Evolutionary conservation across 768 basidiomycete species (phyloP).

Genomic region (Sarcodon aspratus): DNA sequence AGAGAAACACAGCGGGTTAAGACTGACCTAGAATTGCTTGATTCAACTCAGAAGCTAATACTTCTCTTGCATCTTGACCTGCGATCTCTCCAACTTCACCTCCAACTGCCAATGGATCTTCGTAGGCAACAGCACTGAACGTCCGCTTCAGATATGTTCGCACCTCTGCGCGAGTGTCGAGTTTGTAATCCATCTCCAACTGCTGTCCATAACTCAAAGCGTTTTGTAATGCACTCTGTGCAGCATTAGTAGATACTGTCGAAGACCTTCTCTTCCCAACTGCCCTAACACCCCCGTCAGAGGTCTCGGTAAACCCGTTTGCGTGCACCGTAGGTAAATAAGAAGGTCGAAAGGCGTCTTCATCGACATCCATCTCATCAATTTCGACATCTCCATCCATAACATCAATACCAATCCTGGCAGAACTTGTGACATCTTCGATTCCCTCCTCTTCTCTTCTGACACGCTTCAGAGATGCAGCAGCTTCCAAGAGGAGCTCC

Average conservation of each 20-base stretch:
- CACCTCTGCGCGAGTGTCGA: slow-evolving; percentile 51
- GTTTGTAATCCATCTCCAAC: slow-evolving; percentile 57
- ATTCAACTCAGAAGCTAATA: slow-evolving; percentile 69
- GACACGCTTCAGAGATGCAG: slow-evolving; percentile 57
- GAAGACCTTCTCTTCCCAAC: slow-evolving; percentile 6
- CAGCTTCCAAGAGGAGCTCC: slow-evolving; percentile 65
- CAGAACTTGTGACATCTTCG: slow-evolving; percentile 7
- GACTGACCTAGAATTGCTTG: slow-evolving; percentile 69
- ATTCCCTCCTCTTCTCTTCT: slow-evolving; percentile 25
- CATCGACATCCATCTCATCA: slow-evolving; percentile 6
- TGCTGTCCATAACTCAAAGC: slow-evolving; percentile 69
- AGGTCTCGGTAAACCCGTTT: slow-evolving; percentile 18
- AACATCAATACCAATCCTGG: slow-evolving; percentile 5
- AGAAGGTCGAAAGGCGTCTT: background rate
- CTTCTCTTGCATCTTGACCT: slow-evolving; percentile 51
- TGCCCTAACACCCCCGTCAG: slow-evolving; percentile 22
- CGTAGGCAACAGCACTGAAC: slow-evolving; percentile 71
- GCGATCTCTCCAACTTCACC: slow-evolving; percentile 58
- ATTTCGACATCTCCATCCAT: slow-evolving; percentile 11
- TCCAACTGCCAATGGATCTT: slow-evolving; percentile 57
- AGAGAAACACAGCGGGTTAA: background rate
- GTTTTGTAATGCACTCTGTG: slow-evolving; percentile 30
- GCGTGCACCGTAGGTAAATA: background rate
- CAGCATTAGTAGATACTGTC: slow-evolving; percentile 26
- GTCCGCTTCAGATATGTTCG: slow-evolving; percentile 60